Base-by-base conservation (phyloP, 208 protist species). In the Trypanosoma congolense region DNA sequence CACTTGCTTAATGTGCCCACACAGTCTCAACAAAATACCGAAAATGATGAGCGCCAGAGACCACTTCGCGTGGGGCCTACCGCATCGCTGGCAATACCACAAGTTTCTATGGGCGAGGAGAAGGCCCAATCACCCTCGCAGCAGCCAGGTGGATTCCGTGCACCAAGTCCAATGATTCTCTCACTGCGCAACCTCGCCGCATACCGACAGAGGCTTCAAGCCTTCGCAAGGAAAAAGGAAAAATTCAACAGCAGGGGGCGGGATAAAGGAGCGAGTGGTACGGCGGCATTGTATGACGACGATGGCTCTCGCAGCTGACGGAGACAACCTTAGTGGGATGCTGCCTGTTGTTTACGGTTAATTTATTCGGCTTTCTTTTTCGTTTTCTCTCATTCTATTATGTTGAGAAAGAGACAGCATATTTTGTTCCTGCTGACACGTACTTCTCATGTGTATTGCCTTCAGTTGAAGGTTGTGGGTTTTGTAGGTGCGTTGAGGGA, bases 131-230 rank as follows among this genome's bases (percentile, higher is more conserved):
- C 68, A 44, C 66, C 70, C 40, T 56, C 66, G 8, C 26, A 30
- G n/a, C n/a, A n/a, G n/a, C n/a, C n/a, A 18, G 76, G 73, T 16
- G 77, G 67, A 10, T 93, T 87, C 71, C 70, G 73, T 19, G 81
- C 86, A 2, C 86, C 86, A 9, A 87, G 80, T 29, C 86, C 86
- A 43, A 86, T 93, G 79, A 83, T 93, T 65, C 63, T 93, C 42
- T 93, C 81, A 10, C 77, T 90, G 58, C 86, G 86, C 50, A 84
- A 85, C 66, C 84, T 61, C 44, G 76, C 80, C n/a, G 73, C 70
- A 2, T 67, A 67, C 35, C 52, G 58, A 38, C 50, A 38, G 9
- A 53, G 62, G 26, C 26, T 69, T 24, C 48, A 35, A 38, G 54
- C 62, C 16, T 69, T 69, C 47, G 45, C 48, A 12, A 44, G 52